Base-by-base conservation (phyloP, 805 yeast genomes). In the Candida ortonii region DNA sequence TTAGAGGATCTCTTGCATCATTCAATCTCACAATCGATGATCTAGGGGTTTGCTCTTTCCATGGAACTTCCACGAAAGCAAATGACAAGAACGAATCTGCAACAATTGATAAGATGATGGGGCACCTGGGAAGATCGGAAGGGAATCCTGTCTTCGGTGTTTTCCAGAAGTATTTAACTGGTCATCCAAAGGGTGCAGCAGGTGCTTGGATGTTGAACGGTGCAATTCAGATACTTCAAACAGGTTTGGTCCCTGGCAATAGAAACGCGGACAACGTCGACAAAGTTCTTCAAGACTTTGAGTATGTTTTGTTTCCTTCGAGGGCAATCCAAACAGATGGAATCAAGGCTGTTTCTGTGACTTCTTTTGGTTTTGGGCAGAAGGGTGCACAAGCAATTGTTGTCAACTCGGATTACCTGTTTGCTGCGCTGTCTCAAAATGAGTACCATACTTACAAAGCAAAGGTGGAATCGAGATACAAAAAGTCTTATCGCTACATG, bases 201-300 rank as follows among this genome's bases (percentile, higher is more conserved):
- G 99, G 97, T 76, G 97, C 99, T 39, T 93, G 98, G 98, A 93
- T 93, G 98, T 70, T 93, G 76, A 94, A 93, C 66, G 99, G 99
- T 67, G 96, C 87, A 38, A 70, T 93, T 50, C 99, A 93, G 72
- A 80, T 89, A 50, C 72, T 93, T 62, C 84, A 86, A 70, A 64
- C 84, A 55, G 97, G 98, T 66, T 57, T 89, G 55, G 95, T 93
- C 52, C 98, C 98, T 52, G 99, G 99, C 64, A 93, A 93, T 76
- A 80, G 97, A 67, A 94, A 93, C 57, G 98, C 98, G 47, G 99
- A 93, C 66, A 93, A 93, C 60, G 78, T 93, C 53, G 99, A 93
- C 67, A 72, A 78, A 56, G 59, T 72, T 15, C 72, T 93, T 60
- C 87, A 87, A 68, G 76, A 86, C 56, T 90, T 67, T 59, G 93